Evolutionary conservation across 257 asterid species (phyloP).

Genomic region (Fraxinus excelsior): DNA sequence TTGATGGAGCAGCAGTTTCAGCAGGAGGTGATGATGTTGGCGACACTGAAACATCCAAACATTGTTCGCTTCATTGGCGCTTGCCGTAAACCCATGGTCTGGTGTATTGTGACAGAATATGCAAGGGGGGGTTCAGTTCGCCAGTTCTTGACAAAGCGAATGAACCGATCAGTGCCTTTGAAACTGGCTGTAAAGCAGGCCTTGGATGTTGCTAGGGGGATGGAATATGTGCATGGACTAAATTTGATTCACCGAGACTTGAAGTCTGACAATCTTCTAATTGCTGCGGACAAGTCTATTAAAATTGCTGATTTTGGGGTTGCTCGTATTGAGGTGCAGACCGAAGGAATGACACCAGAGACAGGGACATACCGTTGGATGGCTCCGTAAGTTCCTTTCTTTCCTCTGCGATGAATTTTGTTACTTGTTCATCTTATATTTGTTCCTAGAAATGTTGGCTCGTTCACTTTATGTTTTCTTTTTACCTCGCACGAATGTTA

Average conservation of each 20-base stretch:
- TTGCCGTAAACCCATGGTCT: conserved; percentile 67
- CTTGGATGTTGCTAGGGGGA: conserved; percentile 39
- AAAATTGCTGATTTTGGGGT: conserved; percentile 42
- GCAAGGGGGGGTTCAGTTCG: conserved; percentile 42
- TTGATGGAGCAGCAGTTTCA: conserved; percentile 72
- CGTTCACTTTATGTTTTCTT: neutral
- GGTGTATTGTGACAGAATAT: conserved; percentile 41
- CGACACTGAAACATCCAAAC: conserved; percentile 58
- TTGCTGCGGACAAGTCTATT: conserved; percentile 34
- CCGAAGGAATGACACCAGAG: conserved; percentile 44
- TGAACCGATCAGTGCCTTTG: conserved; percentile 33
- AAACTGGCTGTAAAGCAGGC: conserved; percentile 40
- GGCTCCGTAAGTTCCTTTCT: conserved; percentile 61
- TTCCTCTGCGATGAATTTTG: neutral
- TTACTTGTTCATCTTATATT: neutral
- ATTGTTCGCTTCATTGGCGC: conserved; percentile 66
- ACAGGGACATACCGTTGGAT: conserved; percentile 72
- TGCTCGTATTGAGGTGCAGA: conserved; percentile 42
- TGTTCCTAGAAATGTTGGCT: neutral
- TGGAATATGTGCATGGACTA: conserved; percentile 37
- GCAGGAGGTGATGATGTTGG: conserved; percentile 74
- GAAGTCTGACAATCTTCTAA: conserved; percentile 40
- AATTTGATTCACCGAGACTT: conserved; percentile 38
- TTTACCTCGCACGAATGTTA: neutral
- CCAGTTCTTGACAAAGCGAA: conserved; percentile 33